These are phyloP conservation scores for Eremomyces bilateralis DNA, from an alignment of 495 filamentous ascomycete species.

Conservation along the genomic window DNA sequence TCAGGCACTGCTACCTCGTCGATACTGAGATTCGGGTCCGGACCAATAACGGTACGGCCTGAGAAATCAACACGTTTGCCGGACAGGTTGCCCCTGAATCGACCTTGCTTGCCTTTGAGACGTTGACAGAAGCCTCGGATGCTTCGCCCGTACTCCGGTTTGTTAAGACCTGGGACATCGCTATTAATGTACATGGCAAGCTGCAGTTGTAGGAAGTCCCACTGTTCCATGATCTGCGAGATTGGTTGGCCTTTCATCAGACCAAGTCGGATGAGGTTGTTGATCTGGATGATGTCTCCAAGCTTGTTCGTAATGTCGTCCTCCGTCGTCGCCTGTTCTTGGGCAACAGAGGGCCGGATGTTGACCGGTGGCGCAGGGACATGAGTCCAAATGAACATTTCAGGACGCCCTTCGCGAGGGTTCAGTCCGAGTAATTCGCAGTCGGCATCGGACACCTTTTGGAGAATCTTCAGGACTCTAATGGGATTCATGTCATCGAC, in stretches of 20 bases:
- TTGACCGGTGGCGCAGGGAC: slow-evolving; percentile 82
- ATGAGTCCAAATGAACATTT: slow-evolving; percentile 97
- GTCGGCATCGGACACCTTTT: slow-evolving; percentile 60
- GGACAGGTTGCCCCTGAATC: slow-evolving; percentile 88
- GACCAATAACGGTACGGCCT: slow-evolving; percentile 89
- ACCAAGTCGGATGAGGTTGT: slow-evolving; percentile 57
- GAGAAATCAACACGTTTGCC: slow-evolving; percentile 99
- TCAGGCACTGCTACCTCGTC: slow-evolving; percentile 84
- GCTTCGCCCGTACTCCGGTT: slow-evolving; percentile 50
- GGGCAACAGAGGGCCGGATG: slow-evolving; percentile 79
- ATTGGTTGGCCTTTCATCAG: slow-evolving; percentile 63
- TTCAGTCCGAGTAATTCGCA: slow-evolving; percentile 82
- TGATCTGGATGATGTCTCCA: slow-evolving; percentile 80
- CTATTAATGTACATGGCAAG: slow-evolving; percentile 97
- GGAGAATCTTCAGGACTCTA: slow-evolving; percentile 73
- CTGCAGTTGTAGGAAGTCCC: slow-evolving; percentile 89
- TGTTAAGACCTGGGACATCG: slow-evolving; percentile 72
- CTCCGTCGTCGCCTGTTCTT: slow-evolving; percentile 79
- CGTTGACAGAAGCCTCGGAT: slow-evolving; percentile 88
- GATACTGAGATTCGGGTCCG: slow-evolving; percentile 83
- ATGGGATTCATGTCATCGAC: slow-evolving; percentile 88
- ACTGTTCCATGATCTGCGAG: slow-evolving; percentile 86
- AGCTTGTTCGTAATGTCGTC: slow-evolving; percentile 92
- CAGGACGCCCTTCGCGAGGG: slow-evolving; percentile 66
- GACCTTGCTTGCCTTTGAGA: slow-evolving; percentile 89